Percentiles rank a stretch among this genome's conserved stretches.
These are phyloP conservation scores for Anisodus tanguticus DNA, from an alignment of 257 asterid genomes.

Conservation along the genomic window DNA sequence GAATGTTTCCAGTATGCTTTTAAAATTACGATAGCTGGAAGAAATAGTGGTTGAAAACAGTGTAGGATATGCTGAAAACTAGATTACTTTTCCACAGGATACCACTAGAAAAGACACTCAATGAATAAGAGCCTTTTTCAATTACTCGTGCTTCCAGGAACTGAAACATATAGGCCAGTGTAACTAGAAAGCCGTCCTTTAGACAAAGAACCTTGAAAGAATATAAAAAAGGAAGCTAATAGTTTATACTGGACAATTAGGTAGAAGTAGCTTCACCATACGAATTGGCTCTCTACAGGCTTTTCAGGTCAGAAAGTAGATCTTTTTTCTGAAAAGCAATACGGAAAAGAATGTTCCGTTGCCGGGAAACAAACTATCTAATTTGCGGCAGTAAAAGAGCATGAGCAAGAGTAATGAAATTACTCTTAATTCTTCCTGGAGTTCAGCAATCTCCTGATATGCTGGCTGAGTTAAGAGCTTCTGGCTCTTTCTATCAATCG, in stretches of 20 bases:
- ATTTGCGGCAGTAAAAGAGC: not conserved
- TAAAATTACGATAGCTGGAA: not conserved
- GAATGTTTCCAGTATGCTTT: not conserved
- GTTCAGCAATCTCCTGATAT: slow-evolving; percentile 79
- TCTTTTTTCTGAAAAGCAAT: not conserved
- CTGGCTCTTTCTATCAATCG: slow-evolving; percentile 76
- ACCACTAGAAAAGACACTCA: not conserved
- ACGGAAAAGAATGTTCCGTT: not conserved
- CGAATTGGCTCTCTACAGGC: not conserved
- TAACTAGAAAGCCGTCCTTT: slow-evolving; percentile 6
- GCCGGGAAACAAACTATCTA: not conserved
- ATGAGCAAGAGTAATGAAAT: slow-evolving; percentile 36
- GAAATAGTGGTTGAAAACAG: not conserved
- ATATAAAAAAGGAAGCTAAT: not conserved
- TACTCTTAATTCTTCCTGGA: slow-evolving; percentile 90
- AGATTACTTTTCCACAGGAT: not conserved
- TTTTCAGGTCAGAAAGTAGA: slow-evolving; percentile 14
- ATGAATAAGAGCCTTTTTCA: not conserved
- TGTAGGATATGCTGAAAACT: slow-evolving; percentile 9
- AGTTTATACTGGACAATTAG: not conserved
- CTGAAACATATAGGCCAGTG: not conserved
- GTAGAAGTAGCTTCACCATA: not conserved
- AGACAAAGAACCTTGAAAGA: slow-evolving; percentile 7
- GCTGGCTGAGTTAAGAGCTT: slow-evolving; percentile 64
- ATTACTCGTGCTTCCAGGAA: not conserved